Evolutionary conservation across 257 asterid species (phyloP).

Genomic region (Mitragyna speciosa): DNA sequence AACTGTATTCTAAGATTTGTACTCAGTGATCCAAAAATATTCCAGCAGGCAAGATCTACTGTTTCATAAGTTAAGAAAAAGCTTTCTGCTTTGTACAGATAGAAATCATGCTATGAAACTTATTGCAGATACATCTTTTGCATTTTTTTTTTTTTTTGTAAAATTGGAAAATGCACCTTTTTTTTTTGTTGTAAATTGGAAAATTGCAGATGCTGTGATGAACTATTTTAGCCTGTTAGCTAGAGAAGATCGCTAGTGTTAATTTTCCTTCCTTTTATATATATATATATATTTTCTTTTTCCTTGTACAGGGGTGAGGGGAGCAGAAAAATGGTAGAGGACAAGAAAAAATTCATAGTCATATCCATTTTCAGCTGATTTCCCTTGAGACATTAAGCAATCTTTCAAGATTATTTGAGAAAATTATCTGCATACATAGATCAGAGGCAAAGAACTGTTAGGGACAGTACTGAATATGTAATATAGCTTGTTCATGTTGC

Average conservation of each 20-base stretch:
- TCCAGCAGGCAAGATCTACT: background rate
- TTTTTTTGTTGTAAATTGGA: background rate
- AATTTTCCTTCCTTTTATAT: background rate
- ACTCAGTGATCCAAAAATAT: background rate
- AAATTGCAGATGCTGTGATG: background rate
- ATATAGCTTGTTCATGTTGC: no score
- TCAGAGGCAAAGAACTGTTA: no score
- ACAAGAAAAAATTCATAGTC: background rate
- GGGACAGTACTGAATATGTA: no score
- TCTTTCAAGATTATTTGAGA: no score
- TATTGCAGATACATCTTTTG: background rate
- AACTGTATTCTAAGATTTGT: conserved; percentile 38
- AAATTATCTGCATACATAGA: no score
- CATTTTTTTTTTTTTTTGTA: background rate
- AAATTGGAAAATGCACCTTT: background rate
- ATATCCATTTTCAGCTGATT: no score
- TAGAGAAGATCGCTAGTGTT: background rate
- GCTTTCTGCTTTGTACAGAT: conserved; percentile 7
- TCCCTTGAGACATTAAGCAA: no score
- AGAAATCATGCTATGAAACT: background rate
- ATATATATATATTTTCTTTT: no score
- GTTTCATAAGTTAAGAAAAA: background rate
- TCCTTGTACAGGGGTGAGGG: background rate
- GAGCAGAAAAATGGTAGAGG: background rate
- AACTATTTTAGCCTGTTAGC: background rate